Conservation (phyloP, 78 protist genomes). For the Dictyostelium purpureum region DNA sequence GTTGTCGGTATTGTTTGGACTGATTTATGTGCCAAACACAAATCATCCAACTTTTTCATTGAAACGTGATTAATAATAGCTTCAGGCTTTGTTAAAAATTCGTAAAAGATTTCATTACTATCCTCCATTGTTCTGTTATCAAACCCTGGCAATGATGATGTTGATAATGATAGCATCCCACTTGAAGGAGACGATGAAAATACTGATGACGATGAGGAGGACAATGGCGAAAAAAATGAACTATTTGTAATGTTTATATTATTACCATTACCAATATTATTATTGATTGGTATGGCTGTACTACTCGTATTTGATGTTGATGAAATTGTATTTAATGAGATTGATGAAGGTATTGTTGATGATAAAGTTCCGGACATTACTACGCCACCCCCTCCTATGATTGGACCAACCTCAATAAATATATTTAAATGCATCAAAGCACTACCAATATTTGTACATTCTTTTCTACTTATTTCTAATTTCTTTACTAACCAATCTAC, state of each 20-base stretch:
- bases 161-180: constrained; percentile 8
- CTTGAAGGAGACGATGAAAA: background rate
- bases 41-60: constrained; percentile 36
- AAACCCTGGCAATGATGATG: background rate
- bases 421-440: constrained; percentile 52
- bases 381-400: background rate
- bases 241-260: background rate
- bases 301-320: background rate
- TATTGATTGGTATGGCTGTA: background rate
- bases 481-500: constrained; percentile 55
- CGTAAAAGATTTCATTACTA: constrained; percentile 30
- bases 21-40: constrained; percentile 37
- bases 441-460: constrained; percentile 1
- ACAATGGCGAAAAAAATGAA: background rate
- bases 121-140: constrained; percentile 38
- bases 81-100: constrained; percentile 65
- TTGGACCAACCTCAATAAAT: constrained; percentile 36
- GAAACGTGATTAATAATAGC: constrained; percentile 63
- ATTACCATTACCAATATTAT: background rate
- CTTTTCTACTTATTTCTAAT: constrained; percentile 22
- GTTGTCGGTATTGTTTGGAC: constrained; percentile 31
- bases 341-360: background rate
- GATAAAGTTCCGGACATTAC: constrained; percentile 12
- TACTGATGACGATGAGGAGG: background rate
- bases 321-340: too few relatives aligned